Percentiles rank a stretch among this genome's conserved stretches.
phyloP scores from a whole-genome alignment of 1,139 yeast genomes.

The Citeromyces hawaiiensis region DNA sequence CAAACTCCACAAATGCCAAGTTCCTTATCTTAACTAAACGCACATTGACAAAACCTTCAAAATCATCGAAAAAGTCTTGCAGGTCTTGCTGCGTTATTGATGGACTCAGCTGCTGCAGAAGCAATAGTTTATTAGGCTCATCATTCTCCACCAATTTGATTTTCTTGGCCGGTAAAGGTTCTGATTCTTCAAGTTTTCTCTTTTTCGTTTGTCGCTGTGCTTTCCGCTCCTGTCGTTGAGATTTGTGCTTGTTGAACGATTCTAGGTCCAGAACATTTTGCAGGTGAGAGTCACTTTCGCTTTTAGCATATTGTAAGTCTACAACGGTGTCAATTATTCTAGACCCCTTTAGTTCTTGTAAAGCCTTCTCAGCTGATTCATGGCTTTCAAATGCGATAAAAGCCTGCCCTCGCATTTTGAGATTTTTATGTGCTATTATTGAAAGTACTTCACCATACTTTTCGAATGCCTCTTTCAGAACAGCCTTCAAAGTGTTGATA shows the following conservation, averaged over 20 bases:
- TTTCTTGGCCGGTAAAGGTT: conserved; percentile 10
- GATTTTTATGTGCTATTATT: conserved; percentile 46
- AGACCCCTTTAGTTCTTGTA: conserved; percentile 26
- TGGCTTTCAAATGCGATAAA: conserved; percentile 49
- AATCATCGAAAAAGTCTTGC: conserved; percentile 28
- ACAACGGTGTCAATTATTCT: conserved; percentile 43
- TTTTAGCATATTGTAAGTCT: conserved; percentile 25
- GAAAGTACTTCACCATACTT: conserved; percentile 37
- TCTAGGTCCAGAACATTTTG: conserved; percentile 13
- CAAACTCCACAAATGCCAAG: conserved; percentile 76
- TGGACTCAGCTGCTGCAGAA: conserved; percentile 52
- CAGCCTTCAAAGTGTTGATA: conserved; percentile 30
- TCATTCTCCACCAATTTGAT: conserved; percentile 7
- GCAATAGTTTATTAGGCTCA: conserved; percentile 51
- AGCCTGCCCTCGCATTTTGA: conserved; percentile 74
- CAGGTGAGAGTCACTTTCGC: conserved; percentile 33
- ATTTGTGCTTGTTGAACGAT: conserved; percentile 17
- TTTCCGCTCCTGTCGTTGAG: conserved; percentile 14
- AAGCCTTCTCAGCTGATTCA: conserved; percentile 35
- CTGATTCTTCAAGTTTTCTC: conserved; percentile 10
- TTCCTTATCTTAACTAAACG: conserved; percentile 55
- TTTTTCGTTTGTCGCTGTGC: conserved; percentile 8
- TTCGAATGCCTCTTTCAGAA: conserved; percentile 26
- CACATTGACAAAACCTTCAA: conserved; percentile 48
- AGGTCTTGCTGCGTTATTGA: conserved; percentile 29